These are phyloP conservation scores for Colletotrichum brevisporum DNA, from an alignment of 2,329 filamentous ascomycete genomes.

Conservation along the genomic window DNA sequence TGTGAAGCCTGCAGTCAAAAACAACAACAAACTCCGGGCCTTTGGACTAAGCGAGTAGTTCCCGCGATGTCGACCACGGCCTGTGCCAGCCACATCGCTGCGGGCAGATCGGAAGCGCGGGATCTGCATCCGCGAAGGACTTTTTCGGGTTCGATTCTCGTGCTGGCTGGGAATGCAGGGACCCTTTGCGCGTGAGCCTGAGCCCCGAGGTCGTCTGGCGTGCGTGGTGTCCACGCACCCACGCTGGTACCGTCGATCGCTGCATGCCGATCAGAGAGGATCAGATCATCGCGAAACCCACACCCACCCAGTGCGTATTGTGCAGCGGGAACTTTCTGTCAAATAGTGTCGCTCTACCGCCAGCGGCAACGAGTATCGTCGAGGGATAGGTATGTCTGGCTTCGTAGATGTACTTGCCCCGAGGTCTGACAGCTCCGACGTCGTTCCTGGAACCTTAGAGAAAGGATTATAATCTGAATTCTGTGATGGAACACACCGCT, in stretches of 20 bases:
- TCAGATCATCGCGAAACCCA: slow-evolving; percentile 19
- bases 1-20: too few relatives aligned
- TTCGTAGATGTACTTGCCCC: too few relatives aligned
- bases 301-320: background rate
- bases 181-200: slow-evolving; percentile 12
- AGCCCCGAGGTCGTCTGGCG: slow-evolving; percentile 13
- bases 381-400: too few relatives aligned
- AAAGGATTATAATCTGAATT: too few relatives aligned
- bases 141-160: background rate
- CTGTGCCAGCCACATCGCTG: background rate
- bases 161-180: slow-evolving; percentile 5
- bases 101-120: background rate
- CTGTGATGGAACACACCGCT: too few relatives aligned
- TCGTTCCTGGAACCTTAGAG: too few relatives aligned
- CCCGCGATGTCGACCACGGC: background rate
- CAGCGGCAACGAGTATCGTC: too few relatives aligned
- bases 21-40: background rate
- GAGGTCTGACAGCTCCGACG: too few relatives aligned
- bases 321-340: background rate
- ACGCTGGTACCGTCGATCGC: slow-evolving; percentile 33
- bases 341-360: background rate
- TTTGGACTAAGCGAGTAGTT: background rate
- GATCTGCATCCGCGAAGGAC: background rate
- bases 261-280: slow-evolving; percentile 29
- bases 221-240: slow-evolving; percentile 24